Conservation (phyloP, 2,329 filamentous ascomycete genomes). For the Cadophora malorum region DNA sequence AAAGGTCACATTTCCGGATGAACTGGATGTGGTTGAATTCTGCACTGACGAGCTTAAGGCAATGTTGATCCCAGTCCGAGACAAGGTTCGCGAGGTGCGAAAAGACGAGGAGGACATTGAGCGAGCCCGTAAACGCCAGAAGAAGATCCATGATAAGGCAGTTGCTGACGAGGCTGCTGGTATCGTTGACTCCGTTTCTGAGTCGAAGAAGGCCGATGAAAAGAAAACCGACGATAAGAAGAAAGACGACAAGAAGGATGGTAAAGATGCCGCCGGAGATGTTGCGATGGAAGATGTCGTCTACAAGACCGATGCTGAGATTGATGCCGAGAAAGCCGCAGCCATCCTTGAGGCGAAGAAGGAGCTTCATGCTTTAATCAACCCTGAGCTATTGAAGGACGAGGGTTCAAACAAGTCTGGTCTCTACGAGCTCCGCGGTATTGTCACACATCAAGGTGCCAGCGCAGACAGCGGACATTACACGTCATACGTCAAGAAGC, state of each 20-base stretch:
- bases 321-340: slow-evolving; percentile 83
- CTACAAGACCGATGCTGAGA: slow-evolving; percentile 93
- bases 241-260: slow-evolving; percentile 46
- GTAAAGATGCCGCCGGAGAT: slow-evolving; percentile 65
- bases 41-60: slow-evolving; percentile 89
- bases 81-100: slow-evolving; percentile 92
- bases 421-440: slow-evolving; percentile 90
- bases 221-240: slow-evolving; percentile 56
- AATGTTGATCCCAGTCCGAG: slow-evolving; percentile 86
- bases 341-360: slow-evolving; percentile 83
- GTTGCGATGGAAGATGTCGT: slow-evolving; percentile 65
- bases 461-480: slow-evolving; percentile 98
- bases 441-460: slow-evolving; percentile 95
- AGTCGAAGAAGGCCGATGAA: slow-evolving; percentile 55
- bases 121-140: slow-evolving; percentile 89
- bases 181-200: slow-evolving; percentile 50
- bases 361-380: slow-evolving; percentile 80
- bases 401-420: slow-evolving; percentile 91
- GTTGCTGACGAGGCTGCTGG: slow-evolving; percentile 56
- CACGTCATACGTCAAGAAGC: slow-evolving; percentile 97
- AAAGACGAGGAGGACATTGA: slow-evolving; percentile 96
- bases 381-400: slow-evolving; percentile 76
- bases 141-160: slow-evolving; percentile 62
- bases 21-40: slow-evolving; percentile 92
- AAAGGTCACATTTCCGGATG: slow-evolving; percentile 94